These are phyloP conservation scores for Septoria petroselini DNA, from an alignment of 2,329 filamentous ascomycete genomes.

Conservation along the genomic window DNA sequence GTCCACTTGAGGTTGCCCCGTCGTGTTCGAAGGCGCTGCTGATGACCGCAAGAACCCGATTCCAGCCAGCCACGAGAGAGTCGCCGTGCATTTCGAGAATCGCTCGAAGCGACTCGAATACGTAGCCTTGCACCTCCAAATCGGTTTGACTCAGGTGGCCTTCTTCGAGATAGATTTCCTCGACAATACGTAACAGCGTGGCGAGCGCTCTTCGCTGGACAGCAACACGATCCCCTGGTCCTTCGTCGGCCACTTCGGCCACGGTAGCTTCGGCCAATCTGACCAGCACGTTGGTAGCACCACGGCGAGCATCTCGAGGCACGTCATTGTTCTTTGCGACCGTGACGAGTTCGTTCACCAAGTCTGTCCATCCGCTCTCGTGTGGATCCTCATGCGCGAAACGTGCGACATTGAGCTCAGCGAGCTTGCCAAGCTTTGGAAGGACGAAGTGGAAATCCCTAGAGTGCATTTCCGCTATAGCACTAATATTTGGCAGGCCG, in stretches of 20 bases:
- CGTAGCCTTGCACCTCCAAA: constrained; percentile 63
- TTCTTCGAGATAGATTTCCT: constrained; percentile 32
- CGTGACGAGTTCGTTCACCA: constrained; percentile 56
- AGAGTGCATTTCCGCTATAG: constrained; percentile 39
- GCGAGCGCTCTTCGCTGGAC: constrained; percentile 35
- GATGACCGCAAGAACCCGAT: constrained; percentile 79
- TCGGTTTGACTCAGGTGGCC: constrained; percentile 32
- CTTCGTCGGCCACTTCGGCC: constrained; percentile 52
- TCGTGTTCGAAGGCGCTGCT: constrained; percentile 67
- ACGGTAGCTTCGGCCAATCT: constrained; percentile 49
- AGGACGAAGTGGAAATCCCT: constrained; percentile 49
- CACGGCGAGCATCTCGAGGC: constrained; percentile 46
- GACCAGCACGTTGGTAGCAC: constrained; percentile 51
- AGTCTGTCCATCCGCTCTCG: constrained; percentile 70
- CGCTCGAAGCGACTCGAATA: constrained; percentile 65
- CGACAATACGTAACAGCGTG: constrained; percentile 49
- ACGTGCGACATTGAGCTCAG: constrained; percentile 51
- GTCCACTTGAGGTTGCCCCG: constrained; percentile 9
- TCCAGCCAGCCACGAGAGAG: constrained; percentile 77
- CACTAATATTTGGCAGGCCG: constrained; percentile 45
- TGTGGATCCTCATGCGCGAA: constrained; percentile 65
- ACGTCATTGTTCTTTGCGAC: constrained; percentile 44
- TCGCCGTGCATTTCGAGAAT: constrained; percentile 87
- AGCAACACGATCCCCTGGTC: constrained; percentile 34
- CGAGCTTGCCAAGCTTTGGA: constrained; percentile 49